Evolutionary conservation across 1,139 yeast genomes (phyloP).

Genomic region (Pichia sp.): DNA sequence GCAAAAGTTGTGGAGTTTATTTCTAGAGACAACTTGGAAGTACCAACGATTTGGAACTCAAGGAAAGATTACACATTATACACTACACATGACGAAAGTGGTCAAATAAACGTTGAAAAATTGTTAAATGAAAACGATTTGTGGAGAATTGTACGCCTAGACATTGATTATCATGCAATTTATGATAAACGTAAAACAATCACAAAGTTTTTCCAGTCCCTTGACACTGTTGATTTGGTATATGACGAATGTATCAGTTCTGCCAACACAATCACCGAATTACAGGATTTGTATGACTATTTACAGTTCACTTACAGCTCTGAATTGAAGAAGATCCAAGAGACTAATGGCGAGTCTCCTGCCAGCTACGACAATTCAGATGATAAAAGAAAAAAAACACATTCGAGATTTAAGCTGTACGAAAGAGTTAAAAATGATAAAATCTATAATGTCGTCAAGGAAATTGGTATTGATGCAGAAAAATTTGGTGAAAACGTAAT

Average conservation of each 20-base stretch:
- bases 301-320: slow-evolving; percentile 74
- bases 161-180: slow-evolving; percentile 83
- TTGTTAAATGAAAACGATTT: slow-evolving; percentile 76
- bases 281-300: slow-evolving; percentile 85
- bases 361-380: neutral
- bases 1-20: slow-evolving; percentile 72
- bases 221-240: slow-evolving; percentile 56
- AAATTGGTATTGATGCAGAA: slow-evolving; percentile 73
- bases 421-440: slow-evolving; percentile 72
- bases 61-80: slow-evolving; percentile 80
- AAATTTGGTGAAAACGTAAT: slow-evolving; percentile 81
- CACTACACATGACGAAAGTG: slow-evolving; percentile 45
- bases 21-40: slow-evolving; percentile 76
- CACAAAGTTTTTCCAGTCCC: slow-evolving; percentile 50
- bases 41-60: slow-evolving; percentile 95
- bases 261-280: slow-evolving; percentile 69
- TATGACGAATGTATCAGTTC: slow-evolving; percentile 50
- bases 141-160: slow-evolving; percentile 86
- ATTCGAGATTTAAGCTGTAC: slow-evolving; percentile 65
- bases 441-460: slow-evolving; percentile 63
- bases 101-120: slow-evolving; percentile 46
- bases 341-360: slow-evolving; percentile 5
- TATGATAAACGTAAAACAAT: slow-evolving; percentile 70
- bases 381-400: slow-evolving; percentile 41
- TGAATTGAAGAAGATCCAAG: slow-evolving; percentile 47